Base-by-base conservation (phyloP, 805 yeast genomes). In the Candida jianshihensis region DNA sequence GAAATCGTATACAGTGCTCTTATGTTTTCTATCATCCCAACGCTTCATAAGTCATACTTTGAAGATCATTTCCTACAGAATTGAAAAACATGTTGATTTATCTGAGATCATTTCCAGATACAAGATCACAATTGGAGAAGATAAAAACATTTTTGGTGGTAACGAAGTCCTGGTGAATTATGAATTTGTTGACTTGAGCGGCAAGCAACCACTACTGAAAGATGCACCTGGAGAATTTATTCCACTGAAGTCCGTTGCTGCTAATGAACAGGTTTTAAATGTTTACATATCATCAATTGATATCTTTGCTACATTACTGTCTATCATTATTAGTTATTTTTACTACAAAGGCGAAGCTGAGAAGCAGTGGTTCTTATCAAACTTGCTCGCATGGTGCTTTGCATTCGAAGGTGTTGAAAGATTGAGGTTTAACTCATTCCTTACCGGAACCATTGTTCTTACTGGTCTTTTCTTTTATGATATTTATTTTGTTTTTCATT, bases 401-500 rank as follows among this genome's bases (percentile, higher is more conserved):
- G 68, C 74, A 2, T 53, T 76, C 6, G 62, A 56, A 46, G 66
- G 73, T 1, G 61, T 76, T 17, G 50, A 59, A 13, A 43, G 48
- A 20, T 38, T 66, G 8, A 57, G 61, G 34, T 40, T 78, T 11
- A 56, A 67, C 14, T 67, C 63, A 30, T 71, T 78, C 48, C 63
- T 58, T 35, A 57, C 70, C 2, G 78, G 73, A 4, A 47, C 62
- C 13, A 42, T 71, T 10, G 48, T 78, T 24, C 56, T 81, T 18
- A 39, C 46, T 3, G 71, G 71, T 3, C 64, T 81, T 30, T 77
- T 79, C 46, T 43, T 71, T 28, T 81, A 80, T 53, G 88, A 81
- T 51, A 64, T 77, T 28, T 78, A 70, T 51, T 81, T 81, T 57
- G 88, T 81, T 1, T 81, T 78, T 54, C 73, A 70, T 5, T 68